Conservation (phyloP, 805 yeast genomes). For the Saccharomycopsis microspora region DNA sequence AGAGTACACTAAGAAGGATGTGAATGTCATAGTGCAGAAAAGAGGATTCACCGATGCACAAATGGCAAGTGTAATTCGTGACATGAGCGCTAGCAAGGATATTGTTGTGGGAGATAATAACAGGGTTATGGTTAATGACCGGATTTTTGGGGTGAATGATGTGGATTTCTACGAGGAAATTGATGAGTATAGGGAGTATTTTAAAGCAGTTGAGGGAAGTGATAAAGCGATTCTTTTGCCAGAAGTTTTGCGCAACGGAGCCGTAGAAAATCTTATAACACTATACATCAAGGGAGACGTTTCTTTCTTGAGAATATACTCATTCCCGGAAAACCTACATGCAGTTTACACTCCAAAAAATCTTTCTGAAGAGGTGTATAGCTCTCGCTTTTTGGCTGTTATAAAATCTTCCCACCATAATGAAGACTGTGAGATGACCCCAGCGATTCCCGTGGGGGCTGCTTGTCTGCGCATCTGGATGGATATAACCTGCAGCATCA, state of each 20-base stretch:
- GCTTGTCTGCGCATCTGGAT: slow-evolving; percentile 69
- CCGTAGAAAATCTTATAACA: slow-evolving; percentile 1
- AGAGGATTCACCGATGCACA: slow-evolving; percentile 41
- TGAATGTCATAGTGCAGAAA: slow-evolving; percentile 37
- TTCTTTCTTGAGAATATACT: neutral
- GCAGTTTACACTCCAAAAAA: neutral
- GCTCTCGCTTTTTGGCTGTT: slow-evolving; percentile 28
- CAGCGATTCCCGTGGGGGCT: slow-evolving; percentile 42
- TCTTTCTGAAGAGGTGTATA: neutral
- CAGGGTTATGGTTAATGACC: slow-evolving; percentile 47
- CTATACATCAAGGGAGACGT: neutral
- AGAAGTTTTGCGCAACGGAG: slow-evolving; percentile 18
- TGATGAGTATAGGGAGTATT: slow-evolving; percentile 28
- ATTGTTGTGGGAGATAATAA: slow-evolving; percentile 21
- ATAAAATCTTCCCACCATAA: neutral
- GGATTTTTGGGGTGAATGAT: slow-evolving; percentile 22
- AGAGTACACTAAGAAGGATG: slow-evolving; percentile 34
- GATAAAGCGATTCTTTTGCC: slow-evolving; percentile 45
- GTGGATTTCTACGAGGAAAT: slow-evolving; percentile 22
- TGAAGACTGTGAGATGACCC: no score
- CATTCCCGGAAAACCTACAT: neutral
- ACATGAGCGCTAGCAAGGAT: slow-evolving; percentile 41
- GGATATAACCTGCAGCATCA: slow-evolving; percentile 50
- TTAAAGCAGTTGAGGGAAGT: slow-evolving; percentile 30
- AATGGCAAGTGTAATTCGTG: slow-evolving; percentile 28